Evolutionary conservation across 495 filamentous ascomycete genomes (phyloP), one percentile per base, ranked within the genome.

Genomic region (Talaromyces liani): DNA sequence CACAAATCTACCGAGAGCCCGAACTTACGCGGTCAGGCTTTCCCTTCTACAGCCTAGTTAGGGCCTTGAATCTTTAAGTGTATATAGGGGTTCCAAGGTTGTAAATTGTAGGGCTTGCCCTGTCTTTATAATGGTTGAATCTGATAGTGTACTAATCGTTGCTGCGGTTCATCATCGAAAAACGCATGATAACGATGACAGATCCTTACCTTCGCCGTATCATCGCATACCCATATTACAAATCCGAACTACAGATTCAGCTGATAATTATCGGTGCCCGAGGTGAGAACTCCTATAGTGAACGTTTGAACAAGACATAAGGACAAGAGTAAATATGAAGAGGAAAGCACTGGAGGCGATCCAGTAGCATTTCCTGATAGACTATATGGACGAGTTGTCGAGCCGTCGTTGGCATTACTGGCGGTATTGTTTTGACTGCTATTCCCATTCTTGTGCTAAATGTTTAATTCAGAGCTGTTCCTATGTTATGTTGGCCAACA

Each of bases 301-400:
- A 27, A 2, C 2, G 27, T 27, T 3, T 27, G 27, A 27, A 27
- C 1, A 4, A 27, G 2, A 27, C 27, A 2, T 5, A 27, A 27
- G 27, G 27, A 3, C 27, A 27, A 27, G 27, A 27, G 27, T 27
- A 27, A 82, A 64, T 84, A 86, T 1, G 78, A 84, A 6, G 88
- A 91, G 2, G 88, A 87, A 18, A 93, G 76, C 6, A 85, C 85
- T 18, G 89, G 89, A 6, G 86, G 85, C 0, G 88, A 91, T 4
- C 82, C 83, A 9, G 80, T 80, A 1, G 80, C 78, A 49, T 82
- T 82, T 69, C 85, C 83, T 12, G 85, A 85, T 6, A 86, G 70
- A 33, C 82, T 83, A 66, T 86, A 85, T 5, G 81, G 72, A 64
- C 76, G 79, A 41, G 77, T 76, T 61, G 77, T 73, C 18, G 60